Evolutionary conservation across 164 flowering plant genomes (phyloP), one percentile per base, ranked within the genome.

Genomic region (Chloranthus sessilifolius): DNA sequence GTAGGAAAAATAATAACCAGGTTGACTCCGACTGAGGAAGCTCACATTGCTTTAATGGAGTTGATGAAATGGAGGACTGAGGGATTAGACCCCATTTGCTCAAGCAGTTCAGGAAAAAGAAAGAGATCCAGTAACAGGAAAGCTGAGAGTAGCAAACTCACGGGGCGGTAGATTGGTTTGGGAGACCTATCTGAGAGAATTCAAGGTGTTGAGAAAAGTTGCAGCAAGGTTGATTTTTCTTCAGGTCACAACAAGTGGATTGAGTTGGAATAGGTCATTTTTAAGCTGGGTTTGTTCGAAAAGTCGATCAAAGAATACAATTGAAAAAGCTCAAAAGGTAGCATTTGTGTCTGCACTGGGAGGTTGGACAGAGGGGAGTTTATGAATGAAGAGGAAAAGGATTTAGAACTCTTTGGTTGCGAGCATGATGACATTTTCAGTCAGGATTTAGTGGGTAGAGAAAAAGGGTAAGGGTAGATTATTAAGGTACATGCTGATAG

Each of bases 31-130:
- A 64, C 72, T 28, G 83, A 77, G 39, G 83, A 82, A 53, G 79
- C 81, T 36, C 88, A 67, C 36, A 44, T 79, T 56, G 85, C 71
- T 29, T 49, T 79, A 6, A 82, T 79, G 83, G 85, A 79, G 73
- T 73, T 79, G 46, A 82, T 82, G 85, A 79, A 77, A 62, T 82
- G 88, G 88, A 73, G 85, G 55, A 52, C 81, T 15, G 81, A 79
- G 61, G 88, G 85, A 55, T 59, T 79, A 19, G 85, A 82, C 29
- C 85, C 88, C 7, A 52, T 75, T 6, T 65, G 88, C 85, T 1
- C 73, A 55, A 38, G 83, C 88, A n/a, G 85, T 82, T 10, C 88
- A 79, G 68, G 60, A 68, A 11, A 79, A 75, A 54, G 76, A 72
- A 52, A 50, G 68, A 36, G 83, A 77, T 42, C 83, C 78, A 10